phyloP scores from a whole-genome alignment of 768 basidiomycete species.

The Suillus americanus region DNA sequence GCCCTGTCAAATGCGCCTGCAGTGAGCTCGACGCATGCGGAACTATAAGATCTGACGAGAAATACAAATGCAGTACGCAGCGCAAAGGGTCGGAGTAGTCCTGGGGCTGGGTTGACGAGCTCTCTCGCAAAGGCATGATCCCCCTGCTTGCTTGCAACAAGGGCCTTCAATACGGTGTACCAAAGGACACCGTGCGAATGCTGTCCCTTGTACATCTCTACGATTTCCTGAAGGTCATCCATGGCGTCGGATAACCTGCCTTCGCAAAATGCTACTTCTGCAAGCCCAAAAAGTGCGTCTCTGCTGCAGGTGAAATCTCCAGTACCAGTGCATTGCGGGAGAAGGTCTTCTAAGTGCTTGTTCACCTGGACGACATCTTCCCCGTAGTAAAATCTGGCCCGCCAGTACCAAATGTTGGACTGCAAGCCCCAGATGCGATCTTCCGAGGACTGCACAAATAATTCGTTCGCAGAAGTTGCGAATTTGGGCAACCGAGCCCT shows the following conservation, averaged over 20 bases:
- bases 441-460: not conserved
- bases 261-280: not conserved
- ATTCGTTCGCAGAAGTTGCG: not conserved
- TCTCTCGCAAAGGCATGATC: not conserved
- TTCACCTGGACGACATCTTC: not conserved
- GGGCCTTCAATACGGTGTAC: not conserved
- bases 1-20: not conserved
- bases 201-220: not conserved
- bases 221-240: not conserved
- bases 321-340: not conserved
- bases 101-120: not conserved
- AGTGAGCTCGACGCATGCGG: not conserved
- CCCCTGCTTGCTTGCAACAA: not conserved
- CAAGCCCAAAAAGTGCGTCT: not conserved
- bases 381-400: not conserved
- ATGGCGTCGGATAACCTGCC: not conserved
- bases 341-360: not conserved
- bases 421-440: not conserved
- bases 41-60: not conserved
- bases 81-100: not conserved
- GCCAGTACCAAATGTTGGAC: not conserved
- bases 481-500: not conserved
- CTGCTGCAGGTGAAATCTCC: not conserved
- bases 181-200: accelerated
- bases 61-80: not conserved